These are phyloP conservation scores for Achaetomium macrosporum DNA, from an alignment of 2,329 filamentous ascomycete species.

Conservation along the genomic window DNA sequence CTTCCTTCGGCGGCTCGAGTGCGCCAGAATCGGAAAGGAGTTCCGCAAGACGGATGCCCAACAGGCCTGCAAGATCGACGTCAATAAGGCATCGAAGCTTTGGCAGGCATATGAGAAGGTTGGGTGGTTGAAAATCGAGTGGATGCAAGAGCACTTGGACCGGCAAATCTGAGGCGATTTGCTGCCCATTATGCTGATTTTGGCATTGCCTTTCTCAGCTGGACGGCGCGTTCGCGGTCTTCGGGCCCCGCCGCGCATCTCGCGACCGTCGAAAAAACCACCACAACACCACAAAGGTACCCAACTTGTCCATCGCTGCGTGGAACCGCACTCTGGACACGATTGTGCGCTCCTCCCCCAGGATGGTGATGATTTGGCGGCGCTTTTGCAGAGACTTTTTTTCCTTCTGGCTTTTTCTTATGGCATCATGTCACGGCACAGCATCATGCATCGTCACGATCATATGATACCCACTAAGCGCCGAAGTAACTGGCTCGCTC, in stretches of 20 bases:
- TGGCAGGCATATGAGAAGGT: slow-evolving; percentile 86
- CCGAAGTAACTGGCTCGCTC: slow-evolving; percentile 4
- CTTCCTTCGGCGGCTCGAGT: slow-evolving; percentile 69
- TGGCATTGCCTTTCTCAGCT: no score
- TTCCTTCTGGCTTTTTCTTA: slow-evolving; percentile 11
- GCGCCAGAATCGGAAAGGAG: slow-evolving; percentile 64
- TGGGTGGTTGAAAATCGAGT: slow-evolving; percentile 63
- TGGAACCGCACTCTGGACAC: no score
- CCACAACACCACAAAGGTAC: no score
- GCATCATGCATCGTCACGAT: slow-evolving; percentile 10
- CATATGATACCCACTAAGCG: slow-evolving; percentile 13
- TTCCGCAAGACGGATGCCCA: slow-evolving; percentile 95
- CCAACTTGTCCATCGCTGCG: no score
- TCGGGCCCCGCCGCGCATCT: no score
- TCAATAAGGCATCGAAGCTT: slow-evolving; percentile 92
- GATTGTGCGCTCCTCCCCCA: no score
- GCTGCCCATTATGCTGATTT: not conserved
- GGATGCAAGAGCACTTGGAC: slow-evolving; percentile 32
- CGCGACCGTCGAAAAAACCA: no score
- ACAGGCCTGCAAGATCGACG: slow-evolving; percentile 95
- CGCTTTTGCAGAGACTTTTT: not conserved
- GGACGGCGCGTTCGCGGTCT: no score
- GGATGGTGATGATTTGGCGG: no score
- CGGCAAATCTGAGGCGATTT: slow-evolving; percentile 62
- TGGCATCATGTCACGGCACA: slow-evolving; percentile 12